These are phyloP conservation scores for Tolypocladium nubicola DNA, from an alignment of 2,329 filamentous ascomycete genomes.

Conservation along the genomic window DNA sequence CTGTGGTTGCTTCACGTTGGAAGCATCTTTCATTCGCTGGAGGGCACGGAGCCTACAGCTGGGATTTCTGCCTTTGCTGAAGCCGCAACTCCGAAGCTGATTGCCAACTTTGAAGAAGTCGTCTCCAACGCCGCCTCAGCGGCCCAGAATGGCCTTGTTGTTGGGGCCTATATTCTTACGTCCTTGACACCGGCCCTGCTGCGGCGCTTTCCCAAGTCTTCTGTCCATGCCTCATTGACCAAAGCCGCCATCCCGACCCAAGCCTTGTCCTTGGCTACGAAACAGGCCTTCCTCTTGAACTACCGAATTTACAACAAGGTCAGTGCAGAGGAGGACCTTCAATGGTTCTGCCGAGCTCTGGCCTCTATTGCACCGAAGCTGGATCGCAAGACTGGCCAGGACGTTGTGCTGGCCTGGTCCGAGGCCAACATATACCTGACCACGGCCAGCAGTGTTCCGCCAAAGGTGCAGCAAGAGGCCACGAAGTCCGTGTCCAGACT, in stretches of 20 bases:
- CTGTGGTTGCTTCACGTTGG: slow-evolving; percentile 72
- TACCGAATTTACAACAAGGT: slow-evolving; percentile 78
- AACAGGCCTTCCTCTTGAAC: slow-evolving; percentile 80
- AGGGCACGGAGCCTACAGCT: slow-evolving; percentile 34
- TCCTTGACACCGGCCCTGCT: slow-evolving; percentile 49
- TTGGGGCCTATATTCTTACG: slow-evolving; percentile 64
- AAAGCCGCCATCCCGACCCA: slow-evolving; percentile 55
- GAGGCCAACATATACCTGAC: slow-evolving; percentile 76
- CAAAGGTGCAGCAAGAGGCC: slow-evolving; percentile 53
- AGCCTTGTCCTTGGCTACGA: slow-evolving; percentile 60
- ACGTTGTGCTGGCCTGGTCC: slow-evolving; percentile 63
- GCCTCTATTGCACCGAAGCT: slow-evolving; percentile 48
- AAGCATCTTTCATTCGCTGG: slow-evolving; percentile 51
- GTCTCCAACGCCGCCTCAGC: slow-evolving; percentile 66
- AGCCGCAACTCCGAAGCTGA: slow-evolving; percentile 40
- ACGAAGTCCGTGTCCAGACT: slow-evolving; percentile 49
- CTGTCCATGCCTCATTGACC: slow-evolving; percentile 31
- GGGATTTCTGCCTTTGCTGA: slow-evolving; percentile 42
- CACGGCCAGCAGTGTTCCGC: slow-evolving; percentile 49
- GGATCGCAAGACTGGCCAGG: slow-evolving; percentile 31
- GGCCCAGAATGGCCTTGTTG: slow-evolving; percentile 72
- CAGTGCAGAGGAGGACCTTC: slow-evolving; percentile 60
- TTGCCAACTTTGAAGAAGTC: slow-evolving; percentile 69
- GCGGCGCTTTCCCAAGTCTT: slow-evolving; percentile 42
- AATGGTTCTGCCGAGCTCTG: slow-evolving; percentile 66